Evolutionary conservation across 164 flowering plant species (phyloP), one percentile per base, ranked within the genome.

Genomic region (Kalanchoe fedtschenkoi): DNA sequence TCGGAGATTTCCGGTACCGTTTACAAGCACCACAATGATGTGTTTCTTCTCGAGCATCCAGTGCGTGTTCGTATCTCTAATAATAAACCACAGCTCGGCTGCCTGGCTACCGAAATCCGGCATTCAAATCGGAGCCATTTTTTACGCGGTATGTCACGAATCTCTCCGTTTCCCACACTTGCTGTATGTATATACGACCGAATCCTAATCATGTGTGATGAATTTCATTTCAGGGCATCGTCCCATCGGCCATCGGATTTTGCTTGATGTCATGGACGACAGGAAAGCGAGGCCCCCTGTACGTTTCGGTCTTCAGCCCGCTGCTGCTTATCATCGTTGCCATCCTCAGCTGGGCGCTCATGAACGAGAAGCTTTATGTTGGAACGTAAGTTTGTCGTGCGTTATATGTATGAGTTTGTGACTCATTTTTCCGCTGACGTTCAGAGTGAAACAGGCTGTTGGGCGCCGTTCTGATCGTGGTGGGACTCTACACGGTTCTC

Each of bases 231-330:
- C 83, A 91, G 97, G 96, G 87, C 58, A 32, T 83, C 15, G 72
- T 89, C 35, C 74, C 81, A 15, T 74, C 89, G 19, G 96, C 78
- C 16, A 34, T 89, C 13, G 81, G 88, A 17, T 80, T 79, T 63
- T 70, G 69, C 65, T 51, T 87, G 7, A 82, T 76, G 75, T 64
- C 82, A 10, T 89, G 96, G 96, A 69, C 81, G 37, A 84, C 89
- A 0, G 71, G 77, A 24, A 78, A 65, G 68, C 86, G 80, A 74
- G 96, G 98, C 16, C 85, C 66, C n/a, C 83, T 92, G 4, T 92
- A 80, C 29, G 96, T 80, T 15, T 89, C 96, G 0, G 85, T 88
- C 41, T 89, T 89, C 73, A 86, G 73, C 66, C 98, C 96, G 1
- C 66, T 89, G 69, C 42, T 84, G 74, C 81, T 92, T 0, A 75